Evolutionary conservation across 2,329 filamentous ascomycete genomes (phyloP).

Genomic region (Beauveria varroae): DNA sequence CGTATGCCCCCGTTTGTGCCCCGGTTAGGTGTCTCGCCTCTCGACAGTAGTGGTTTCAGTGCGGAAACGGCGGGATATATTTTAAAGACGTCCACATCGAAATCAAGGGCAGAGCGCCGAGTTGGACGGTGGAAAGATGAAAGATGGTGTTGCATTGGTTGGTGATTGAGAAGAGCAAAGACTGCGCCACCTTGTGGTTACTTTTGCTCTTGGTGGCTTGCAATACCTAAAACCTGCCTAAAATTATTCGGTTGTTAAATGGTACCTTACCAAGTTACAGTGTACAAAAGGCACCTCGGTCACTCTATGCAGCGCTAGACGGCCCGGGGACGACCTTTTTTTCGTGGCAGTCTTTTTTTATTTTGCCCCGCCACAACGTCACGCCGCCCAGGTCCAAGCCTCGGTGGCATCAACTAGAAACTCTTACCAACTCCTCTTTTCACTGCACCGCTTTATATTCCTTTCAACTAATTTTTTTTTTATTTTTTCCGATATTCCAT

Average conservation of each 20-base stretch:
- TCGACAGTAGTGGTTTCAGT: background rate
- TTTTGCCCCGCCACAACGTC: slow-evolving; percentile 10
- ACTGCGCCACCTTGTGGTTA: background rate
- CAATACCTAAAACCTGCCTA: background rate
- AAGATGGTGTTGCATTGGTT: background rate
- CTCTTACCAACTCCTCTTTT: slow-evolving; percentile 5
- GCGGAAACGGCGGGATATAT: background rate
- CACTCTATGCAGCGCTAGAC: background rate
- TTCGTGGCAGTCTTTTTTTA: background rate
- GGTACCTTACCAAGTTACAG: background rate
- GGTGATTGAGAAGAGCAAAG: background rate
- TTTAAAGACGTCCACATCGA: too few relatives aligned
- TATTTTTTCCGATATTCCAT: background rate
- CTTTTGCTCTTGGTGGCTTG: background rate
- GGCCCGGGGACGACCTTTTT: background rate
- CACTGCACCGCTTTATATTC: slow-evolving; percentile 1
- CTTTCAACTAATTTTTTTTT: background rate
- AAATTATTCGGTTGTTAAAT: too few relatives aligned
- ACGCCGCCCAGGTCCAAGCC: slow-evolving; percentile 7
- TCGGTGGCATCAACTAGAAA: slow-evolving; percentile 2
- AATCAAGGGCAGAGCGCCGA: background rate
- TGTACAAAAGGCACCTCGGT: background rate
- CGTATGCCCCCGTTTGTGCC: background rate
- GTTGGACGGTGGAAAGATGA: background rate
- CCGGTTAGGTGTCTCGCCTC: background rate